Conservation (phyloP, 2,329 filamentous ascomycete genomes). For the Fusarium haematococcum region DNA sequence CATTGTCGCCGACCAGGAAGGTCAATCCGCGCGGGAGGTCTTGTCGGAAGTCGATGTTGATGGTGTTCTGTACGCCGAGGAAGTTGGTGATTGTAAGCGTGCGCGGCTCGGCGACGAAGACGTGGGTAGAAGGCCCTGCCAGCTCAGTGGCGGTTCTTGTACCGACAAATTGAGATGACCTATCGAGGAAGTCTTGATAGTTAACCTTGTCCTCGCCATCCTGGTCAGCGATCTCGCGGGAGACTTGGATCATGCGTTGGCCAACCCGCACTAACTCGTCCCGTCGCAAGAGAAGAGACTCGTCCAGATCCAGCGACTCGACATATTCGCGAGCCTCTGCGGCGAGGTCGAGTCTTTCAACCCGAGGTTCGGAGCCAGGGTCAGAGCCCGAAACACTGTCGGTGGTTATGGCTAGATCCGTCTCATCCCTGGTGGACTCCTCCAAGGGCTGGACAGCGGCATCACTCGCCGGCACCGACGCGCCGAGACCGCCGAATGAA, state of each 20-base stretch:
- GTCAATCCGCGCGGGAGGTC: conserved; percentile 30
- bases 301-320: too few species aligned
- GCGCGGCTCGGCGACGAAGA: conserved; percentile 33
- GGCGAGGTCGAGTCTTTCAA: too few species aligned
- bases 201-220: conserved; percentile 7
- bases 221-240: not conserved
- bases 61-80: conserved; percentile 31
- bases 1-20: conserved; percentile 33
- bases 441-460: too few species aligned
- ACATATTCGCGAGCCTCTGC: too few species aligned
- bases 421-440: too few species aligned
- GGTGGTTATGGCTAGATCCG: too few species aligned
- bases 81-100: conserved; percentile 39
- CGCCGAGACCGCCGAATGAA: not conserved
- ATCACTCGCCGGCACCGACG: too few species aligned
- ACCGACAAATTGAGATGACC: conserved; percentile 1
- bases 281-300: too few species aligned
- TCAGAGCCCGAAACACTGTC: too few species aligned
- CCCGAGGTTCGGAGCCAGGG: too few species aligned
- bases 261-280: conserved; percentile 12
- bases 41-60: conserved; percentile 22
- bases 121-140: conserved; percentile 8
- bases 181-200: conserved; percentile 25
- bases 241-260: conserved; percentile 32
- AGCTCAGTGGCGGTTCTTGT: conserved; percentile 8